Evolutionary conservation across 805 yeast genomes (phyloP).

Genomic region (Alloascoidea hylecoeti): DNA sequence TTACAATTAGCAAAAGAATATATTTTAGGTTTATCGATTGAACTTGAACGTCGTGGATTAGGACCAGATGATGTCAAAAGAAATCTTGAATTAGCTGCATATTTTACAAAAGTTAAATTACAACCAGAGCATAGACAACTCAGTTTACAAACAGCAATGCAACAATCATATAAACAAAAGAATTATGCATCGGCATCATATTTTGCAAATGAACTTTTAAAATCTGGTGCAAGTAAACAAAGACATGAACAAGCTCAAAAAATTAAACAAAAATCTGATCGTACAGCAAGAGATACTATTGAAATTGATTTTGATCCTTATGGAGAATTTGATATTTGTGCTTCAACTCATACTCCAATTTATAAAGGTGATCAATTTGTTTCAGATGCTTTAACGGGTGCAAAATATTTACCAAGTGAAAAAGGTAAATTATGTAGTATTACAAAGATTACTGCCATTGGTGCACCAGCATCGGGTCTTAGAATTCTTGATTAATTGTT

Average conservation of each 20-base stretch:
- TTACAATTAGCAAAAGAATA: constrained; percentile 74
- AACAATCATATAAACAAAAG: constrained; percentile 77
- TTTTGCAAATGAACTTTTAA: constrained; percentile 76
- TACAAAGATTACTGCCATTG: constrained; percentile 66
- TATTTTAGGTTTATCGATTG: constrained; percentile 85
- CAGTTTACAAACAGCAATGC: constrained; percentile 92
- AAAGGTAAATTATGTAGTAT: constrained; percentile 71
- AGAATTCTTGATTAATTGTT: constrained; percentile 26
- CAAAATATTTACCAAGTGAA: constrained; percentile 63
- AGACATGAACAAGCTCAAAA: constrained; percentile 83
- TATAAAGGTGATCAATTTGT: constrained; percentile 60
- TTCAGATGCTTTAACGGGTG: constrained; percentile 78
- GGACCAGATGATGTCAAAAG: constrained; percentile 56
- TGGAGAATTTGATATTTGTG: constrained; percentile 85
- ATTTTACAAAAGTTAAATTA: constrained; percentile 77
- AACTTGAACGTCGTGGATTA: constrained; percentile 73
- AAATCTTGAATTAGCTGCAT: constrained; percentile 88
- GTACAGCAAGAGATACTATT: constrained; percentile 71
- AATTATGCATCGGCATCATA: constrained; percentile 80
- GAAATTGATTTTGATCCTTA: constrained; percentile 88
- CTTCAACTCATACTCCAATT: constrained; percentile 77
- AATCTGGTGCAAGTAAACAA: constrained; percentile 37
- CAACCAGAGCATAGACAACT: constrained; percentile 74
- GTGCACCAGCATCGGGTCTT: constrained; percentile 87
- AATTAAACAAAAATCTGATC: constrained; percentile 68